Conservation (phyloP, 768 basidiomycete genomes). For the Trametes meyenii region DNA sequence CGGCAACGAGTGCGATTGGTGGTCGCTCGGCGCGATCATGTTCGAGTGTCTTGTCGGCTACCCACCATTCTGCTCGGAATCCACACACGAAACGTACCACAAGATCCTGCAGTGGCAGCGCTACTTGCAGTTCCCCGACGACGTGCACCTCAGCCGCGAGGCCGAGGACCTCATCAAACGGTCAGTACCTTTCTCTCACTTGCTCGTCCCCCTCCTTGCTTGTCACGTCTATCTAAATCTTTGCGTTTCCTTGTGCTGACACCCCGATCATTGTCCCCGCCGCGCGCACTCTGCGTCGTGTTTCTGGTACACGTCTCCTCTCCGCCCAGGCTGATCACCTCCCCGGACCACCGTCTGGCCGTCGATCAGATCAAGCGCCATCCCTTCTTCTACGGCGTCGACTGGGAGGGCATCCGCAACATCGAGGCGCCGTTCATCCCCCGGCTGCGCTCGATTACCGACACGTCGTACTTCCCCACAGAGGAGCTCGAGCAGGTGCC, state of each 20-base stretch:
- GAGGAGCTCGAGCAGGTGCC: constrained; percentile 85
- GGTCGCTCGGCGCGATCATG: constrained; percentile 98
- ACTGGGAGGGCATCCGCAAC: constrained; percentile 84
- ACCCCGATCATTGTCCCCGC: background rate
- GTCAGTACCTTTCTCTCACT: constrained; percentile 46
- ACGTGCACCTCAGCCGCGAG: constrained; percentile 89
- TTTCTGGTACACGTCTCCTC: background rate
- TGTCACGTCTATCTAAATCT: background rate
- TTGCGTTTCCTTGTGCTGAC: background rate
- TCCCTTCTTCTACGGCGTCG: constrained; percentile 94
- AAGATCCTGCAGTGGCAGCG: constrained; percentile 96
- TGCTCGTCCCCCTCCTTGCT: background rate
- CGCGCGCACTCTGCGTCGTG: background rate
- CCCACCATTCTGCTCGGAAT: constrained; percentile 95
- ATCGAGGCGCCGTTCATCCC: constrained; percentile 98
- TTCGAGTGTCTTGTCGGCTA: constrained; percentile 98
- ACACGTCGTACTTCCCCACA: constrained; percentile 98
- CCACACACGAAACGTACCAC: constrained; percentile 96
- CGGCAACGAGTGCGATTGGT: constrained; percentile 98
- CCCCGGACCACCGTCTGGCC: constrained; percentile 73
- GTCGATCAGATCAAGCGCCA: constrained; percentile 91
- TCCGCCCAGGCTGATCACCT: constrained; percentile 71
- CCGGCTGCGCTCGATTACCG: constrained; percentile 87
- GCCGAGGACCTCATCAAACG: constrained; percentile 86
- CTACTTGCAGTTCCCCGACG: constrained; percentile 88